phyloP scores from a whole-genome alignment of 768 basidiomycete genomes.

The Kwoniella bestiolae region DNA sequence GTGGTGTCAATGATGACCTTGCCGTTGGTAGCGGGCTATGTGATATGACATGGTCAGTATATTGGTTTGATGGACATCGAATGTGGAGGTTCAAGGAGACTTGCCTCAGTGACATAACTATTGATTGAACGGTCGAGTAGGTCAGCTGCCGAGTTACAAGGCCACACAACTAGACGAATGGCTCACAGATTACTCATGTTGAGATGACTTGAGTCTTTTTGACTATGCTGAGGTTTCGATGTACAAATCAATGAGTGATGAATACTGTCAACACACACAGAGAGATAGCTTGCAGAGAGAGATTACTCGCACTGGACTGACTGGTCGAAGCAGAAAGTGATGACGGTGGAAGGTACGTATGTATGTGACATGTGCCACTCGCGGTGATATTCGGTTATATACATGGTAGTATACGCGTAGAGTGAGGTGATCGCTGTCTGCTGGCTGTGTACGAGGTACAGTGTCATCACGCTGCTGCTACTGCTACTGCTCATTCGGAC shows the following conservation, averaged over 20 bases:
- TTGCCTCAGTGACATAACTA: conserved; percentile 53
- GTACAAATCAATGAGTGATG: too few species aligned
- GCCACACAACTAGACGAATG: not conserved
- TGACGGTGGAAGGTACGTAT: conserved; percentile 4
- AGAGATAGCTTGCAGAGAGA: too few species aligned
- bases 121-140: not conserved
- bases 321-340: not conserved
- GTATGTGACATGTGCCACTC: conserved; percentile 1
- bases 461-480: too few species aligned
- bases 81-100: not conserved
- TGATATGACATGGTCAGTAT: not conserved
- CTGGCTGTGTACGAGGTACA: not conserved
- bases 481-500: too few species aligned
- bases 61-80: not conserved
- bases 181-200: conserved; percentile 53
- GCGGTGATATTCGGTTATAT: conserved; percentile 15
- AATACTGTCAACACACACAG: too few species aligned
- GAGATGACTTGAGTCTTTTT: too few species aligned
- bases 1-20: conserved; percentile 88
- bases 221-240: too few species aligned
- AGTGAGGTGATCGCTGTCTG: not conserved
- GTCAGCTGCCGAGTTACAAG: conserved; percentile 13
- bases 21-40: conserved; percentile 68
- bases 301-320: too few species aligned
- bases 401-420: not conserved